Percentiles rank a stretch among this genome's conserved stretches.
These are phyloP conservation scores for Goffeauzyma gilvescens DNA, from an alignment of 768 basidiomycete genomes.

Conservation along the genomic window DNA sequence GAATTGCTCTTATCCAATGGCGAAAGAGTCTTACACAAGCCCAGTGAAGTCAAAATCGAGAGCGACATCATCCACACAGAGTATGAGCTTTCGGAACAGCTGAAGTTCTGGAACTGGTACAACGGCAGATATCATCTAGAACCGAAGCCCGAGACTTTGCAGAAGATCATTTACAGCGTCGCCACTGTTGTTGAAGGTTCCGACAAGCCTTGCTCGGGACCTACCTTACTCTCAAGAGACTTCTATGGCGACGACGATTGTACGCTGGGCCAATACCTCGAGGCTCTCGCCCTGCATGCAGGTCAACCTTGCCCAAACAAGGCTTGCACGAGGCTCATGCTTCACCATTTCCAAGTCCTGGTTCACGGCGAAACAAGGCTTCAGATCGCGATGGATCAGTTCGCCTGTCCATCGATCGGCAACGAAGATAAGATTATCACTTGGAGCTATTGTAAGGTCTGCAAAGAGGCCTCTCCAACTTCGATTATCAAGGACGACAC, in stretches of 20 bases:
- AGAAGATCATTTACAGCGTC: slow-evolving; percentile 62
- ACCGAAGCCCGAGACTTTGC: slow-evolving; percentile 81
- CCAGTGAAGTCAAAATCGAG: slow-evolving; percentile 57
- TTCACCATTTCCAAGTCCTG: slow-evolving; percentile 73
- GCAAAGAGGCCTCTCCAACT: slow-evolving; percentile 64
- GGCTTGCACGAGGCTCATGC: slow-evolving; percentile 59
- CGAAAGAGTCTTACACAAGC: too few species aligned
- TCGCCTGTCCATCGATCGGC: slow-evolving; percentile 23
- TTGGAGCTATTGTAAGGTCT: slow-evolving; percentile 54
- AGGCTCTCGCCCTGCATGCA: slow-evolving; percentile 40
- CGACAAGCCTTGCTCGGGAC: slow-evolving; percentile 47
- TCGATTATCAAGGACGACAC: slow-evolving; percentile 85
- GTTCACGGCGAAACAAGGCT: slow-evolving; percentile 72
- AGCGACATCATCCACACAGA: slow-evolving; percentile 51
- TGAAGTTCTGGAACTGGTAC: slow-evolving; percentile 91
- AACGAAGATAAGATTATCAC: slow-evolving; percentile 57
- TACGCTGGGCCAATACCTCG: slow-evolving; percentile 84
- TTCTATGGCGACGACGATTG: slow-evolving; percentile 87
- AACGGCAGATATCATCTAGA: slow-evolving; percentile 65
- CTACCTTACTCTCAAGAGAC: slow-evolving; percentile 50
- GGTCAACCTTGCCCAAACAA: slow-evolving; percentile 61
- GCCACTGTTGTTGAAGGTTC: slow-evolving; percentile 63
- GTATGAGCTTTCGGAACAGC: slow-evolving; percentile 68
- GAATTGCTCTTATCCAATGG: neutral
- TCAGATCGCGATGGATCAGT: slow-evolving; percentile 71